These are phyloP conservation scores for Candida corydali DNA, from an alignment of 805 yeast genomes.

Conservation along the genomic window DNA sequence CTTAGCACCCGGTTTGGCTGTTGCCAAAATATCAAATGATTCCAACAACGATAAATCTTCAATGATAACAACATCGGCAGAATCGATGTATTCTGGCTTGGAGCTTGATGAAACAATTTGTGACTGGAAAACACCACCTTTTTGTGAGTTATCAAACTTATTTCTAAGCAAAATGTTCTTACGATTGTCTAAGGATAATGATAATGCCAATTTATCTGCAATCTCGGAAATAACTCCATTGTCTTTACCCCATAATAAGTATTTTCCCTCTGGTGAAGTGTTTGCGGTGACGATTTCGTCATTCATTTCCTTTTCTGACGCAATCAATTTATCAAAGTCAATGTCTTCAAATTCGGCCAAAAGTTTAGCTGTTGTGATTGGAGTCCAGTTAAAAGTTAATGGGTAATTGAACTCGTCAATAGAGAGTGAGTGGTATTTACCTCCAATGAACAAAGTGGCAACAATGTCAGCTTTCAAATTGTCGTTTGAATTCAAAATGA, in stretches of 20 bases:
- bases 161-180: slow-evolving; percentile 53
- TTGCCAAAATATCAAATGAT: slow-evolving; percentile 57
- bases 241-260: slow-evolving; percentile 67
- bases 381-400: slow-evolving; percentile 53
- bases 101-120: slow-evolving; percentile 42
- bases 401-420: slow-evolving; percentile 53
- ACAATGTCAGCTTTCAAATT: slow-evolving; percentile 65
- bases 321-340: slow-evolving; percentile 24
- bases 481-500: slow-evolving; percentile 44
- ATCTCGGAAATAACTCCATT: slow-evolving; percentile 50
- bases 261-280: slow-evolving; percentile 42
- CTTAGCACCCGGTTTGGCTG: slow-evolving; percentile 53
- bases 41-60: slow-evolving; percentile 55
- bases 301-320: slow-evolving; percentile 11
- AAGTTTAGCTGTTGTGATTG: slow-evolving; percentile 47
- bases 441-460: slow-evolving; percentile 60
- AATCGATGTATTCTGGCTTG: slow-evolving; percentile 34
- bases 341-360: slow-evolving; percentile 39
- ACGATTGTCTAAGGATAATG: slow-evolving; percentile 60
- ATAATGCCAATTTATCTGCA: slow-evolving; percentile 63
- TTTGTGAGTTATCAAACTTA: slow-evolving; percentile 64
- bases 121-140: slow-evolving; percentile 74
- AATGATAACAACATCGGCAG: slow-evolving; percentile 62
- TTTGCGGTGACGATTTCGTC: slow-evolving; percentile 28
- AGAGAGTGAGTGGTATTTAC: slow-evolving; percentile 30